phyloP scores from a whole-genome alignment of 2,329 filamentous ascomycete species.

The Scopulariopsis brevicaulis region DNA sequence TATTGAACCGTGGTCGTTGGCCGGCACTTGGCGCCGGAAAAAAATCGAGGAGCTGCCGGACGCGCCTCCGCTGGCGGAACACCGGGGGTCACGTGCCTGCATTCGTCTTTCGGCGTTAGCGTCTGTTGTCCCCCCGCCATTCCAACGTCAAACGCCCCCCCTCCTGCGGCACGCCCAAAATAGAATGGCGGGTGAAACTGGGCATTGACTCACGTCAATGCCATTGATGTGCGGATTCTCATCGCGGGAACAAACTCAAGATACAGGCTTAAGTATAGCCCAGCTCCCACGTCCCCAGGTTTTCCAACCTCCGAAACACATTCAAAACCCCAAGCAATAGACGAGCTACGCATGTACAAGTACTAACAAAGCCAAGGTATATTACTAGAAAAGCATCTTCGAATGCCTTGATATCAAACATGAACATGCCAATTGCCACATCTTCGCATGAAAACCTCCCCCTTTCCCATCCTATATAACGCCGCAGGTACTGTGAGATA shows the following conservation, averaged over 20 bases:
- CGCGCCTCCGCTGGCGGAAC: neutral
- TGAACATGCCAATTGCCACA: neutral
- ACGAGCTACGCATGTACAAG: neutral
- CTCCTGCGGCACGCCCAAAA: too few species aligned
- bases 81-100: neutral
- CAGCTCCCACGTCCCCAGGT: too few species aligned
- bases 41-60: neutral
- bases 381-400: neutral
- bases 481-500: neutral
- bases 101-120: neutral
- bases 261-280: too few species aligned
- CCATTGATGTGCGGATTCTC: too few species aligned
- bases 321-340: neutral
- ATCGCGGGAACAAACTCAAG: too few species aligned
- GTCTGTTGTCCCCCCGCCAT: neutral
- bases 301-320: too few species aligned
- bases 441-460: neutral
- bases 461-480: neutral
- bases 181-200: too few species aligned
- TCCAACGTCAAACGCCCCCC: neutral
- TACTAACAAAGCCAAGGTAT: neutral
- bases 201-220: too few species aligned
- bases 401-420: neutral
- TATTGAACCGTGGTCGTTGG: neutral
- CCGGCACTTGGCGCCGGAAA: slow-evolving; percentile 1